Evolutionary conservation across 306 rosid species (phyloP).

Genomic region (Cucumis cinereus): DNA sequence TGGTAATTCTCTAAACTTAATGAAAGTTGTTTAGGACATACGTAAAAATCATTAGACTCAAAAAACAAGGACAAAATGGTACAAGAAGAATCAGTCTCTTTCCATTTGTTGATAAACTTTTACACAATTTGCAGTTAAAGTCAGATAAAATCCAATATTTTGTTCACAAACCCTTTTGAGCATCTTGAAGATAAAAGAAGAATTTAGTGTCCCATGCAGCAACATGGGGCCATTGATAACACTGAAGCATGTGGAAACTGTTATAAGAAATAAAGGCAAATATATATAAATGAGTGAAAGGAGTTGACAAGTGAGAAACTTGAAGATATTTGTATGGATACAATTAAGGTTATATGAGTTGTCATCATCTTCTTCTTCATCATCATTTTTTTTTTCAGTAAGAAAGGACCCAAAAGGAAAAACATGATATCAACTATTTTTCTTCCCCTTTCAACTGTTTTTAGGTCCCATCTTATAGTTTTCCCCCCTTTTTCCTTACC

Average conservation of each 20-base stretch:
- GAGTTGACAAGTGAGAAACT: background rate
- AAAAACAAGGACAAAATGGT: background rate
- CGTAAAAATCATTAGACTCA: too few relatives aligned
- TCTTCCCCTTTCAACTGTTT: background rate
- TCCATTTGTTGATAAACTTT: background rate
- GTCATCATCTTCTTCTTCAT: background rate
- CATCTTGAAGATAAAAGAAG: background rate
- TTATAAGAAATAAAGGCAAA: background rate
- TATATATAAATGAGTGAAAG: background rate
- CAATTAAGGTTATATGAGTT: background rate
- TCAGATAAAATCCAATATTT: background rate
- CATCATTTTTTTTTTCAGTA: background rate
- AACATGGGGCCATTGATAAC: background rate
- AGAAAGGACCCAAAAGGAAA: background rate
- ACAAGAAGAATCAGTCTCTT: background rate
- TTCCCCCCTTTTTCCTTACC: background rate
- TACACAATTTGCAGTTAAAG: background rate
- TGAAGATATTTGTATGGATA: background rate
- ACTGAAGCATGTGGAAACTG: background rate
- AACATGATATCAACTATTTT: background rate
- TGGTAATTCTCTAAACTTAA: too few relatives aligned
- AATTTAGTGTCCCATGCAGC: background rate
- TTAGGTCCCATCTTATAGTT: background rate
- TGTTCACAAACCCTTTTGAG: background rate
- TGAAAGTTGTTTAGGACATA: background rate